These are phyloP conservation scores for Aspergillus amoenus DNA, from an alignment of 2,329 filamentous ascomycete species.

Conservation along the genomic window DNA sequence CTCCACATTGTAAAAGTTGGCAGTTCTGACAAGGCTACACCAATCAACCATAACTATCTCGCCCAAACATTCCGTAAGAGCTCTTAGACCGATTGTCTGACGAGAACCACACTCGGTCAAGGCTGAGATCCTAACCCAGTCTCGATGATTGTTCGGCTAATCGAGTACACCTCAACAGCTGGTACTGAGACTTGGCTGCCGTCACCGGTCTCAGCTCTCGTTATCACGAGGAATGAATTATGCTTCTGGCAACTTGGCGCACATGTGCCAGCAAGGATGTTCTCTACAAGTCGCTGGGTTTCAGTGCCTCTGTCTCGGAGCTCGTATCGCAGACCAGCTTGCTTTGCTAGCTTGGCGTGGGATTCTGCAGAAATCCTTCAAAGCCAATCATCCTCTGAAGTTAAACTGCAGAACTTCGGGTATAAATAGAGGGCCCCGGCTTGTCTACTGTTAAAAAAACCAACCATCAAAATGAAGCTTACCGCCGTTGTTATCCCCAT, in stretches of 20 bases:
- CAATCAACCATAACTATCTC: no score
- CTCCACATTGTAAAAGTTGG: no score
- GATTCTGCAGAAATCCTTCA: neutral
- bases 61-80: no score
- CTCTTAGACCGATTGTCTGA: no score
- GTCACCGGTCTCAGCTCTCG: neutral
- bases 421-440: neutral
- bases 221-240: neutral
- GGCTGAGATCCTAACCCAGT: no score
- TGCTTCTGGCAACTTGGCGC: neutral
- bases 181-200: neutral
- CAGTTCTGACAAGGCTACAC: no score
- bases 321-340: neutral
- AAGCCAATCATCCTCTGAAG: neutral
- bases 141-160: no score
- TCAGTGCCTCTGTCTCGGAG: conserved; percentile 1
- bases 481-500: conserved; percentile 24
- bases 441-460: neutral
- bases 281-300: neutral
- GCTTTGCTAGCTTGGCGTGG: neutral
- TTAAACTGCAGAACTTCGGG: neutral
- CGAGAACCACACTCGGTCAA: no score
- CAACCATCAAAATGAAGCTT: conserved; percentile 28
- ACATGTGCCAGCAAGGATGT: neutral
- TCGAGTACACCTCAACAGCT: no score